Evolutionary conservation across 164 flowering plant genomes (phyloP), one percentile per base, ranked within the genome.

Genomic region (Vitis amurensis): DNA sequence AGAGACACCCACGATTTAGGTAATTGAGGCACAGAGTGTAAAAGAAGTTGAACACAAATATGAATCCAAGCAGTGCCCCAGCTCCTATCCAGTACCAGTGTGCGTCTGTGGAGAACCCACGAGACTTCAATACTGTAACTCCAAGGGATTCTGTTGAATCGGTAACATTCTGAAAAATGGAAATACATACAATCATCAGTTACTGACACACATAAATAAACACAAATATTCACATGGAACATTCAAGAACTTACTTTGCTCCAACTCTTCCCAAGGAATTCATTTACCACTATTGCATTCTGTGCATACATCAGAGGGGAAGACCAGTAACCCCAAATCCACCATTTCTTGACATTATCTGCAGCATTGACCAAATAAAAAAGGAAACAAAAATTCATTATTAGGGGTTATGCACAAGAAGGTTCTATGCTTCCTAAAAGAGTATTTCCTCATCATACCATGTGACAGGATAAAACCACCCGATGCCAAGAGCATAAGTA

Each of bases 41-140:
- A 12, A 16, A 16, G 3, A 64, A 16, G 59, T 77, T 77, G 70
- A 68, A 69, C 13, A 77, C 11, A 3, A 78, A 11, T 2, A 16
- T 59, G 62, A 31, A 74, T 11, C 80, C 80, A 30, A 71, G 3
- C 57, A 73, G 9, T 10, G 77, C 77, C 13, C 72, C 80, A 6
- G 64, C 66, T 29, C 77, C 80, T 44, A 77, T 3, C 80, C 80
- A 77, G 64, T 74, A 77, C 80, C 80, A 77, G 16, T 77, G 62
- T 51, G 72, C 52, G 1, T 74, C 37, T 6, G 63, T 3, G 59
- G 70, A 74, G 72, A 73, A 74, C 1, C 74, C 77, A n/a, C 80
- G 77, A 29, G 77, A 74, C 49, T 68, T 23, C 44, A 77, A 23
- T 9, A 77, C 66, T 58, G 2, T 11, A 48, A 77, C 50, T 44